Percentiles rank a stretch among this genome's conserved stretches.
Evolutionary conservation across 352 stramenopile genomes (phyloP).

Genomic region (Aphanomyces euteiches): DNA sequence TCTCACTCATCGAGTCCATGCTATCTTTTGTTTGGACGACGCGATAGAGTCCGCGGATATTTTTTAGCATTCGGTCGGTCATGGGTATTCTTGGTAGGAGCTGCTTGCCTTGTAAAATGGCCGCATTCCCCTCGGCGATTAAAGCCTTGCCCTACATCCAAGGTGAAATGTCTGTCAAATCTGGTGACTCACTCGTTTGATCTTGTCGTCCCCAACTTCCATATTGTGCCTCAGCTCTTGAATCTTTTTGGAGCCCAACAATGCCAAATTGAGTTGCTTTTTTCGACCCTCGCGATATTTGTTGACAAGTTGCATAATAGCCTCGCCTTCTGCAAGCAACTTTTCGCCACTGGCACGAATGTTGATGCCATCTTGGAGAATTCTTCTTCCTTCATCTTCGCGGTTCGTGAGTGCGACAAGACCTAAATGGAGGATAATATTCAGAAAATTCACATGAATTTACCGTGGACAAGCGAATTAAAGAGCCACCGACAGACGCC

Average conservation of each 20-base stretch:
- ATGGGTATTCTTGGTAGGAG: conserved; percentile 56
- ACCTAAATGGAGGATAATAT: conserved; percentile 3
- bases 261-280: conserved; percentile 48
- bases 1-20: conserved; percentile 53
- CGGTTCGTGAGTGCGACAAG: conserved; percentile 55
- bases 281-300: conserved; percentile 25
- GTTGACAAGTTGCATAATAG: conserved; percentile 35
- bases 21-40: conserved; percentile 66
- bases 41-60: conserved; percentile 54
- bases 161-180: background rate
- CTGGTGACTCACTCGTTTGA: conserved; percentile 24
- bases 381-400: conserved; percentile 61
- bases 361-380: conserved; percentile 59
- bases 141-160: conserved; percentile 33
- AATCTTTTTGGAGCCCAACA: conserved; percentile 56
- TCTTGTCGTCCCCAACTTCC: conserved; percentile 43
- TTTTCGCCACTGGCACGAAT: conserved; percentile 51
- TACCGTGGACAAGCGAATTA: conserved; percentile 56
- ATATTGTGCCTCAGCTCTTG: conserved; percentile 52
- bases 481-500: conserved; percentile 63
- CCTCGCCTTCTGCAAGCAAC: conserved; percentile 43
- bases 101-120: conserved; percentile 42
- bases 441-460: background rate
- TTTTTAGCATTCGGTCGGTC: conserved; percentile 52
- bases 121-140: conserved; percentile 42